Base-by-base conservation (phyloP, 352 stramenopile genomes). In the Pythium monospermum region DNA sequence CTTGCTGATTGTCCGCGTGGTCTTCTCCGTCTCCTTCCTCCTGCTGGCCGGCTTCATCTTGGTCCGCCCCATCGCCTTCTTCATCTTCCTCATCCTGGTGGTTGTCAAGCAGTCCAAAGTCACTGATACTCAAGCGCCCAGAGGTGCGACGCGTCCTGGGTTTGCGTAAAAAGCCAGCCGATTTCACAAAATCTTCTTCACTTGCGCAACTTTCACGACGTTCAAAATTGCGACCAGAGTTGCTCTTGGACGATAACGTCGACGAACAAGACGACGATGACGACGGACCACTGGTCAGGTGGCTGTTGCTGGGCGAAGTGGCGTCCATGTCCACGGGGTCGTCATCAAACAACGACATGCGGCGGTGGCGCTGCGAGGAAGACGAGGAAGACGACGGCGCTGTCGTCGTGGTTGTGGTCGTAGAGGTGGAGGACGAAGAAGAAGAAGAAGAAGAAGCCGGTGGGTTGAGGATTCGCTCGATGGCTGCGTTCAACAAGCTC, bases 31-130 rank as follows among this genome's bases (percentile, higher is more conserved):
- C 19, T n/a, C 28, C 35, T 30, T 35, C 22, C 19, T 50, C 4
- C n/a, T 69, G 59, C 23, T 43, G 40, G 7, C 53, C 41, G 25
- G 51, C 18, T 16, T 64, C 59, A 6, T 61, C 57, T 44, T 39
- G 26, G 15, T 71, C 65, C 19, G 39, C 37, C 13, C 68, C 50
- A 21, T 46, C 15, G 21, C 63, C 57, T 6, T 64, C 51, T 32
- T 45, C 37, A 11, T 37, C 35, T 21, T 58, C 44, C 19, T 46
- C 36, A 6, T 64, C 53, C 2, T 73, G 63, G 6, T 68, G 58
- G 25, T 83, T 73, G 8, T 67, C 55, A 22, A 94, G 39, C 5
- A 94, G 61, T 0, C 83, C 83, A 61, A 91, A 86, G 48, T 94
- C 83, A 37, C 67, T 87, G 16, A 91, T 79, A 35, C 72, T 91